Evolutionary conservation across 2,329 filamentous ascomycete species (phyloP).

Genomic region (Colletotrichum falcatum): DNA sequence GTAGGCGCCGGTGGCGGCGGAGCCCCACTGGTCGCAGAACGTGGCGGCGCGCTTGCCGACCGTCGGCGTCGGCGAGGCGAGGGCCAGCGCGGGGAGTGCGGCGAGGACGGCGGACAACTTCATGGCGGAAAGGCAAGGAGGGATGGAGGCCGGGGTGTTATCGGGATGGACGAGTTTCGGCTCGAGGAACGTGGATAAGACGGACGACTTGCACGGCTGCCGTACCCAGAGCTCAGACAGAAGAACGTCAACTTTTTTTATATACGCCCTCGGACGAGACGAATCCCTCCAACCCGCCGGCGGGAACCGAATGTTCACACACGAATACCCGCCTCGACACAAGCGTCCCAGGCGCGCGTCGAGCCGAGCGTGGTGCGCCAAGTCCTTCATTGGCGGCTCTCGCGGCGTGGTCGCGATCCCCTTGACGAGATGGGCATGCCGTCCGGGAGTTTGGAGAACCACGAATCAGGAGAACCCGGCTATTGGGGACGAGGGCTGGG

Average conservation of each 20-base stretch:
- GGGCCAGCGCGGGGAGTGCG: slow-evolving; percentile 31
- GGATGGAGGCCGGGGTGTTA: too few species aligned
- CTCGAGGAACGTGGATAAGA: not conserved
- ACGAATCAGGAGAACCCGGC: slow-evolving; percentile 37
- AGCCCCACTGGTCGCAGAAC: slow-evolving; percentile 46
- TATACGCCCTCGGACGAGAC: slow-evolving; percentile 19
- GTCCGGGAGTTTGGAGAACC: slow-evolving; percentile 26
- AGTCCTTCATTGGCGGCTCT: slow-evolving; percentile 28
- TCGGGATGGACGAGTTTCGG: not conserved
- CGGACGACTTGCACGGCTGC: not conserved
- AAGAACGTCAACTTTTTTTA: not conserved
- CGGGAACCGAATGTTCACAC: not conserved
- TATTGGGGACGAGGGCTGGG: not conserved
- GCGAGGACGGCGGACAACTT: slow-evolving; percentile 41
- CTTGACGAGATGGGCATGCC: not conserved
- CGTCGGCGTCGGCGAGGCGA: slow-evolving; percentile 36
- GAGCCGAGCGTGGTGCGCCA: not conserved
- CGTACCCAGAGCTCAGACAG: too few species aligned
- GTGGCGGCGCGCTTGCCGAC: slow-evolving; percentile 41
- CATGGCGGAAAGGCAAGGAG: slow-evolving; percentile 17
- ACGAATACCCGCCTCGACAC: slow-evolving; percentile 1
- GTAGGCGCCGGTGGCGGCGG: slow-evolving; percentile 42
- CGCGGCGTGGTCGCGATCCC: not conserved
- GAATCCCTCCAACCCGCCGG: not conserved
- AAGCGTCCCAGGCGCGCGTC: not conserved